Percentiles rank a stretch among this genome's conserved stretches.
Evolutionary conservation across 2,329 filamentous ascomycete genomes (phyloP).

Genomic region (Triangularia setosa): DNA sequence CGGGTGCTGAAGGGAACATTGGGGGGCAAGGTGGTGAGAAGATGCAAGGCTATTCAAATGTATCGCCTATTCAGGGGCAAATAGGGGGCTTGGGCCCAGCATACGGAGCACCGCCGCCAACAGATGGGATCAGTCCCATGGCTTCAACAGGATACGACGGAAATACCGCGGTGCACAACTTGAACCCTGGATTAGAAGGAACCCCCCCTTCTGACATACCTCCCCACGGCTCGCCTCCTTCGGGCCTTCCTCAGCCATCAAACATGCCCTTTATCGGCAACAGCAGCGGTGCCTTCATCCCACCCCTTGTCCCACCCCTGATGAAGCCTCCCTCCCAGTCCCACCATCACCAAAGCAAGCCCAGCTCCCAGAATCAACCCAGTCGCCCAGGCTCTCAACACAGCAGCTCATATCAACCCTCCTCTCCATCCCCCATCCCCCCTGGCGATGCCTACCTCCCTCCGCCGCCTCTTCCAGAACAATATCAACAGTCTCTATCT

Average conservation of each 20-base stretch:
- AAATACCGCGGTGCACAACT: background rate
- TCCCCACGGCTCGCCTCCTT: background rate
- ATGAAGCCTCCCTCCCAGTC: background rate
- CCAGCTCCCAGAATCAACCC: too few relatives aligned
- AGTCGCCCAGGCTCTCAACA: background rate
- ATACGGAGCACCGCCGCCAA: too few relatives aligned
- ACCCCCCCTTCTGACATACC: background rate
- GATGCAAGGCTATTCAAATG: background rate
- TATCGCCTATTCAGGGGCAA: background rate
- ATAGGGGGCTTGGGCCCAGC: background rate
- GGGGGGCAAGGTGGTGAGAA: background rate
- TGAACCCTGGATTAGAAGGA: background rate
- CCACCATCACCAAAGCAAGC: background rate
- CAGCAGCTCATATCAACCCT: background rate
- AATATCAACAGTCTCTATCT: background rate
- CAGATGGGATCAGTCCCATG: background rate
- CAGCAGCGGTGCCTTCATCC: background rate
- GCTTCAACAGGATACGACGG: background rate
- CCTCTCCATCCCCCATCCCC: background rate
- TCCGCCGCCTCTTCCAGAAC: background rate
- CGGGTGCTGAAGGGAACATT: constrained; percentile 1
- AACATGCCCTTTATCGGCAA: background rate
- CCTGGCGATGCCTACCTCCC: background rate
- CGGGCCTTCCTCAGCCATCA: background rate
- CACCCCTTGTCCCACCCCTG: background rate